These are phyloP conservation scores for Diaporthe velutina DNA, from an alignment of 2,329 filamentous ascomycete species.

Conservation along the genomic window DNA sequence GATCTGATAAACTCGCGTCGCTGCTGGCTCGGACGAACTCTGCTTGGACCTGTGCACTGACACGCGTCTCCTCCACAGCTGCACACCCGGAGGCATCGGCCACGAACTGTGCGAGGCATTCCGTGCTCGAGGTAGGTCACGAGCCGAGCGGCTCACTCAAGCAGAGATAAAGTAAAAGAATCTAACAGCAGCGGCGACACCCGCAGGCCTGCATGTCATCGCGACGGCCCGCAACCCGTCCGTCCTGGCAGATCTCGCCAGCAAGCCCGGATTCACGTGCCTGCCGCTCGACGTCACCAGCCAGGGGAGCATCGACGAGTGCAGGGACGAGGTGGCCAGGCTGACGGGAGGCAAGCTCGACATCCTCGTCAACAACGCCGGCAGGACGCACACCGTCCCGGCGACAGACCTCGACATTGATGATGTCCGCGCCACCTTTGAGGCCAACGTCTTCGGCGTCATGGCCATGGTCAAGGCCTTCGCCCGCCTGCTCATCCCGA, in stretches of 20 bases:
- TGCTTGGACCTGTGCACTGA: background rate
- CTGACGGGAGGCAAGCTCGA: slow-evolving; percentile 67
- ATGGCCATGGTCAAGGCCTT: slow-evolving; percentile 69
- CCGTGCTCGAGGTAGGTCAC: slow-evolving; percentile 60
- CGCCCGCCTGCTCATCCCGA: slow-evolving; percentile 60
- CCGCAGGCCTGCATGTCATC: slow-evolving; percentile 65
- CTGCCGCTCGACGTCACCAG: slow-evolving; percentile 68
- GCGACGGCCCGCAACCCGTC: slow-evolving; percentile 66
- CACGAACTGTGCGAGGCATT: slow-evolving; percentile 67
- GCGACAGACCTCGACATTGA: slow-evolving; percentile 56
- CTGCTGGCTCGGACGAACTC: background rate
- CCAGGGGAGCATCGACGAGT: slow-evolving; percentile 61
- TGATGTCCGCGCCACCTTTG: slow-evolving; percentile 66
- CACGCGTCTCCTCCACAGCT: slow-evolving; percentile 53
- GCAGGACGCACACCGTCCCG: slow-evolving; percentile 39
- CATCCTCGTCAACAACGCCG: slow-evolving; percentile 70
- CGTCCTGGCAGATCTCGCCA: slow-evolving; percentile 60
- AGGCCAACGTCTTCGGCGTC: slow-evolving; percentile 69
- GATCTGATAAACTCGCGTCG: background rate
- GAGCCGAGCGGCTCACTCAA: too few species aligned
- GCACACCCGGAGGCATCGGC: slow-evolving; percentile 70
- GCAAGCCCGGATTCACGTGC: slow-evolving; percentile 58
- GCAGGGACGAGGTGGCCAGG: slow-evolving; percentile 59
- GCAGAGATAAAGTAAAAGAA: too few species aligned
- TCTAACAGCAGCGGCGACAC: background rate